These are phyloP conservation scores for Tolypocladium pustulatum DNA, from an alignment of 2,329 filamentous ascomycete genomes.

Conservation along the genomic window DNA sequence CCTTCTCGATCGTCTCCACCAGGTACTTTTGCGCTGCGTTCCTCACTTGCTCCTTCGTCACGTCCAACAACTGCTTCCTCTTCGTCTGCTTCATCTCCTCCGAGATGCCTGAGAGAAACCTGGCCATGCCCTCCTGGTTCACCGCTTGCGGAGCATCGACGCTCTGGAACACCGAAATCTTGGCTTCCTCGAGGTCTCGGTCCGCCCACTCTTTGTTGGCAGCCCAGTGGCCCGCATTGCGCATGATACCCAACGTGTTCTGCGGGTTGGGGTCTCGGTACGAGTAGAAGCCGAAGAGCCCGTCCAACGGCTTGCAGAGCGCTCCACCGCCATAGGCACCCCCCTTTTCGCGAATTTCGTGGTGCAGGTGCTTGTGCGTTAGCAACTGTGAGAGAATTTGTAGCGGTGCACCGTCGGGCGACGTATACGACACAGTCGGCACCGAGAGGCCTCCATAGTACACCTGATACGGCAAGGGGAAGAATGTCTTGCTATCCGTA, in stretches of 20 bases:
- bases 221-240: slow-evolving; percentile 73
- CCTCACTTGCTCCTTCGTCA: slow-evolving; percentile 69
- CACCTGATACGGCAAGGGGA: slow-evolving; percentile 91
- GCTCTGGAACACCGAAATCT: slow-evolving; percentile 85
- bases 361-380: slow-evolving; percentile 92
- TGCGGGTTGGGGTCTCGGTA: slow-evolving; percentile 93
- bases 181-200: slow-evolving; percentile 87
- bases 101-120: slow-evolving; percentile 76
- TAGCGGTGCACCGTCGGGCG: slow-evolving; percentile 64
- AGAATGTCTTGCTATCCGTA: slow-evolving; percentile 66
- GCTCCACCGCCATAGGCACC: slow-evolving; percentile 93
- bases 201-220: slow-evolving; percentile 70
- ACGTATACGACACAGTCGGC: slow-evolving; percentile 74
- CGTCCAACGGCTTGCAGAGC: slow-evolving; percentile 67
- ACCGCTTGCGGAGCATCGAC: slow-evolving; percentile 84
- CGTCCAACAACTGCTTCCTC: slow-evolving; percentile 77
- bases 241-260: slow-evolving; percentile 80
- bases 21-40: slow-evolving; percentile 74
- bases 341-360: slow-evolving; percentile 95
- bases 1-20: slow-evolving; percentile 52
- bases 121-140: slow-evolving; percentile 75
- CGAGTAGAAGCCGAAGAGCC: slow-evolving; percentile 87
- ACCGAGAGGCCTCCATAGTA: slow-evolving; percentile 83
- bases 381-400: slow-evolving; percentile 85
- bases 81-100: slow-evolving; percentile 82